Evolutionary conservation across 495 filamentous ascomycete species (phyloP).

Genomic region (Penicillium desertorum): DNA sequence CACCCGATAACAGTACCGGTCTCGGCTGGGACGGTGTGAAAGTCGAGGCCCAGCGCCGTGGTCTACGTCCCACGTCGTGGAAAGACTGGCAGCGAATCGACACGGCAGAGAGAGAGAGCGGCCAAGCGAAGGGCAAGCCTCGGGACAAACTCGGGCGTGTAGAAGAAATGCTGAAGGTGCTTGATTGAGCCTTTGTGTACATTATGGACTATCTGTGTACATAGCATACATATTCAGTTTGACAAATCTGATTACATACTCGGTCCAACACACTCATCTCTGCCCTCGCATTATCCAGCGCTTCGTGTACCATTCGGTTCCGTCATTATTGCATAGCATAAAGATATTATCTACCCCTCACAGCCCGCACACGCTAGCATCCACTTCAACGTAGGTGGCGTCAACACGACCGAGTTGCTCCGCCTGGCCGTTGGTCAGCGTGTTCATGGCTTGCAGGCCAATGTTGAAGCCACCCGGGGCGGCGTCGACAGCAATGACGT

Average conservation of each 20-base stretch:
- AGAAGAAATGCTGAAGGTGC: slow-evolving; percentile 74
- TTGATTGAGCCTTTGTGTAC: slow-evolving; percentile 22
- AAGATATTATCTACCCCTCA: slow-evolving; percentile 2
- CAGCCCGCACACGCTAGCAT: slow-evolving; percentile 41
- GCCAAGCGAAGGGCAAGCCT: slow-evolving; percentile 65
- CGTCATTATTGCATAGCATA: neutral
- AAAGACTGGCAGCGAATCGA: slow-evolving; percentile 86
- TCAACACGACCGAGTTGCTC: slow-evolving; percentile 54
- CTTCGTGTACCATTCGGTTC: neutral
- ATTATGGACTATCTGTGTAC: slow-evolving; percentile 7
- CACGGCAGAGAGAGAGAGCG: slow-evolving; percentile 66
- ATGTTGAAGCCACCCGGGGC: slow-evolving; percentile 62
- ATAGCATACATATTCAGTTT: neutral
- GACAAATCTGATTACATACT: slow-evolving; percentile 16
- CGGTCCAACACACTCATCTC: neutral
- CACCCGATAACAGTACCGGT: slow-evolving; percentile 40
- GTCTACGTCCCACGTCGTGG: slow-evolving; percentile 63
- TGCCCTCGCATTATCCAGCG: neutral
- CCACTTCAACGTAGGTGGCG: slow-evolving; percentile 49
- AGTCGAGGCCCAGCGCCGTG: slow-evolving; percentile 49
- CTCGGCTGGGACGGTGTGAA: slow-evolving; percentile 77
- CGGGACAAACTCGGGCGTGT: slow-evolving; percentile 81
- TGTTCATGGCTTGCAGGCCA: slow-evolving; percentile 62
- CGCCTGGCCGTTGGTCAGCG: slow-evolving; percentile 59
- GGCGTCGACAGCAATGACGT: slow-evolving; percentile 67